These are phyloP conservation scores for Aspergillus hancockii DNA, from an alignment of 495 filamentous ascomycete species.

Conservation along the genomic window DNA sequence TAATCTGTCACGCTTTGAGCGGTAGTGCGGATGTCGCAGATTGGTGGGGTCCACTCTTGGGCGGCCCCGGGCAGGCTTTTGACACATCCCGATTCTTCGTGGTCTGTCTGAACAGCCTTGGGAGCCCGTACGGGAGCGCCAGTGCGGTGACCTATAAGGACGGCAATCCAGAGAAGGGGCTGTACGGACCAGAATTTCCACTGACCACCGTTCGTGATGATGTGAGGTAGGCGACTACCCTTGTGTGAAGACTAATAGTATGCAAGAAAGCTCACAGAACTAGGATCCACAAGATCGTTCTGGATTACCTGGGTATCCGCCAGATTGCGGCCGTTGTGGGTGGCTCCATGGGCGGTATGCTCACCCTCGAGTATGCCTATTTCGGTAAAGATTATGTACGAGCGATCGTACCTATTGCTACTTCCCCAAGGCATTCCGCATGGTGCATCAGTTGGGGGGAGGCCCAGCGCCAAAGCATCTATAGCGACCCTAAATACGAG, in stretches of 20 bases:
- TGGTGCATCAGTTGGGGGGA: constrained; percentile 99
- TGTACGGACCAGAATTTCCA: constrained; percentile 95
- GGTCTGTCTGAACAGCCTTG: constrained; percentile 92
- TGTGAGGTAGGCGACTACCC: constrained; percentile 67
- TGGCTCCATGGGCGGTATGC: constrained; percentile 98
- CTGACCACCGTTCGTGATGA: constrained; percentile 94
- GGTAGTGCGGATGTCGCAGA: constrained; percentile 95
- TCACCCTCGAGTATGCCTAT: constrained; percentile 94
- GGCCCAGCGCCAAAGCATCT: constrained; percentile 96
- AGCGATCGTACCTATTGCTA: constrained; percentile 89
- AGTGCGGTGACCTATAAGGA: constrained; percentile 91
- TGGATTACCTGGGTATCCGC: constrained; percentile 85
- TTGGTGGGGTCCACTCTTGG: constrained; percentile 97
- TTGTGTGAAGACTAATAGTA: background rate
- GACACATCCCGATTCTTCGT: constrained; percentile 92
- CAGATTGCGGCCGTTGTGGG: constrained; percentile 89
- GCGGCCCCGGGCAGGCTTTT: constrained; percentile 86
- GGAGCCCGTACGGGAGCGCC: constrained; percentile 93
- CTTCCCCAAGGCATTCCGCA: constrained; percentile 92
- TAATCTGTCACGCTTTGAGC: constrained; percentile 95
- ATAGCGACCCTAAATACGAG: constrained; percentile 96
- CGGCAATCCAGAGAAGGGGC: constrained; percentile 68
- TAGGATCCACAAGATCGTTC: constrained; percentile 85
- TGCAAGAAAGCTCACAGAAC: background rate
- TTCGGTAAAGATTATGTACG: constrained; percentile 93